Conservation (phyloP, 352 stramenopile genomes). For the Globisporangium recalcitrans region DNA sequence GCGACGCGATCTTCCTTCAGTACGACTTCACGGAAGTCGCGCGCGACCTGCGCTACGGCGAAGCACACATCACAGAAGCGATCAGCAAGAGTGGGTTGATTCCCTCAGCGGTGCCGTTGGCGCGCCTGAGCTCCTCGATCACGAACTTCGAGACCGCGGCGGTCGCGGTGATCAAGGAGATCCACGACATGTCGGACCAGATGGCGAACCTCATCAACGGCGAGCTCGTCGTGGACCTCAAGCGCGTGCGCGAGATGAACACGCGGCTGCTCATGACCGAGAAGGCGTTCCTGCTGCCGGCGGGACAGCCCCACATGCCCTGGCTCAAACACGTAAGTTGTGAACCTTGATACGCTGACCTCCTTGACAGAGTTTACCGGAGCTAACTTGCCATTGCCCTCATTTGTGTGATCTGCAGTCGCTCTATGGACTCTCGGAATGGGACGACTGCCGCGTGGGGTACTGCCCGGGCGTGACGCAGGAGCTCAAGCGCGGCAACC, state of each 20-base stretch:
- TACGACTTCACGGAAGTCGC: slow-evolving; percentile 83
- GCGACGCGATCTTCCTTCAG: slow-evolving; percentile 74
- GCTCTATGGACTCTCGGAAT: slow-evolving; percentile 80
- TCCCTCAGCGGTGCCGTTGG: slow-evolving; percentile 28
- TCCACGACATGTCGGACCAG: slow-evolving; percentile 47
- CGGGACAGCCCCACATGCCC: slow-evolving; percentile 59
- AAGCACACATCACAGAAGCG: slow-evolving; percentile 46
- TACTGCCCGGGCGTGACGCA: slow-evolving; percentile 73
- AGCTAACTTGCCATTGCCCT: neutral
- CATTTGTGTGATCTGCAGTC: slow-evolving; percentile 24
- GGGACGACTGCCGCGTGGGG: slow-evolving; percentile 75
- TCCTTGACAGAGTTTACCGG: neutral
- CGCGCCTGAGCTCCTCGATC: slow-evolving; percentile 55
- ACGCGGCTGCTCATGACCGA: slow-evolving; percentile 79
- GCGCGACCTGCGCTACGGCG: slow-evolving; percentile 56
- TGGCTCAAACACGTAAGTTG: slow-evolving; percentile 80
- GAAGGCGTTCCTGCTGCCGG: slow-evolving; percentile 69
- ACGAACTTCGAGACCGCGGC: slow-evolving; percentile 56
- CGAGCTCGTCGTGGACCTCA: slow-evolving; percentile 66
- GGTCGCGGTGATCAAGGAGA: slow-evolving; percentile 44
- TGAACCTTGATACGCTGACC: neutral
- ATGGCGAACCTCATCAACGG: slow-evolving; percentile 60
- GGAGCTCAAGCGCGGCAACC: slow-evolving; percentile 58
- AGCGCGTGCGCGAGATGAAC: slow-evolving; percentile 79
- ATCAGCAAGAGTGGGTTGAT: slow-evolving; percentile 32